These are phyloP conservation scores for Wickerhamiella vanderwaltii DNA, from an alignment of 805 yeast genomes.

Conservation along the genomic window DNA sequence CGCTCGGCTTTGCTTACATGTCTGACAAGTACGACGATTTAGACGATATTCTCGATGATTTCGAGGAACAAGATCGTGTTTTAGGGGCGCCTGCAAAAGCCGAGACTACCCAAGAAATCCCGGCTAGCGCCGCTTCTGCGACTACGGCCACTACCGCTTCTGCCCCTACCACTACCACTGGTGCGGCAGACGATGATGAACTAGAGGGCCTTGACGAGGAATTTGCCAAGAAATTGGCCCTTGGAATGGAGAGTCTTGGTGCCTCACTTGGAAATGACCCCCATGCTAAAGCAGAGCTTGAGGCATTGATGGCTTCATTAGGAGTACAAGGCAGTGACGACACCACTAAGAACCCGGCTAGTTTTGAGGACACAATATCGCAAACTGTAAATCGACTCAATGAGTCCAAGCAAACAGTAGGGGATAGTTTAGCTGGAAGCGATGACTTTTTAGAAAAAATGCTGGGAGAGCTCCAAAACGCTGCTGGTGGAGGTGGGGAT, in stretches of 20 bases:
- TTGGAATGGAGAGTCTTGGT: slow-evolving; percentile 34
- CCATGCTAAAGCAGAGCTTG: slow-evolving; percentile 40
- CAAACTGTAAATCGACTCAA: slow-evolving; percentile 71
- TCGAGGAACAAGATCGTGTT: slow-evolving; percentile 46
- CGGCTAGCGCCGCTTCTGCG: not conserved
- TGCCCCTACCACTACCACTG: slow-evolving; percentile 19
- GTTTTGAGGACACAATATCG: slow-evolving; percentile 61
- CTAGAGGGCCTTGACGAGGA: slow-evolving; percentile 19
- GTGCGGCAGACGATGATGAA: too few relatives aligned
- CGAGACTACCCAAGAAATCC: not conserved
- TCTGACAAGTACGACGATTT: slow-evolving; percentile 22
- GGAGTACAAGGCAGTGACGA: slow-evolving; percentile 11
- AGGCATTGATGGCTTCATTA: slow-evolving; percentile 30
- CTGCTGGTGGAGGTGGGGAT: slow-evolving; percentile 31
- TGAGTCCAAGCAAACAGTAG: slow-evolving; percentile 45
- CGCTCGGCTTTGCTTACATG: slow-evolving; percentile 14
- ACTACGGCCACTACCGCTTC: slow-evolving; percentile 9
- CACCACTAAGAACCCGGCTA: slow-evolving; percentile 10
- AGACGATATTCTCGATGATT: slow-evolving; percentile 67
- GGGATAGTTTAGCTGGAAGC: slow-evolving; percentile 26
- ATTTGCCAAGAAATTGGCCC: slow-evolving; percentile 30
- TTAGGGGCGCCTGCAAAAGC: slow-evolving; percentile 27
- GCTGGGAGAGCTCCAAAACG: slow-evolving; percentile 43
- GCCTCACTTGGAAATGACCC: slow-evolving; percentile 42
- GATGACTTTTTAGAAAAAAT: slow-evolving; percentile 51